These are phyloP conservation scores for Stipa capillata DNA, from an alignment of 176 grass and related monocot genomes.

Conservation along the genomic window DNA sequence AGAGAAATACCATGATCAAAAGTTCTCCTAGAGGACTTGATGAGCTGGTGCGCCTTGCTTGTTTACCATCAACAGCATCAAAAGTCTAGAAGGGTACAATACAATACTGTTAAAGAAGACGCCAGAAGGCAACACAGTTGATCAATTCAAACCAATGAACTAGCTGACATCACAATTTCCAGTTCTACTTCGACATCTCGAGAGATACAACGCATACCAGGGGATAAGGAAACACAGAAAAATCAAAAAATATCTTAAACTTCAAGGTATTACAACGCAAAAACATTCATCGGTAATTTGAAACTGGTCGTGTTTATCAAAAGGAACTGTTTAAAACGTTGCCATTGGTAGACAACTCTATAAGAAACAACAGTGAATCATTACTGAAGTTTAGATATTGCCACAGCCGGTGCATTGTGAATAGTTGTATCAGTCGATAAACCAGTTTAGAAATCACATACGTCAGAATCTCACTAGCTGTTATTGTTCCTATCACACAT, in stretches of 20 bases:
- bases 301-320: not conserved
- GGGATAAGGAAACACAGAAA: not conserved
- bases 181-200: not conserved
- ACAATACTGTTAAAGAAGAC: slow-evolving; percentile 14
- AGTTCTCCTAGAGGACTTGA: slow-evolving; percentile 99
- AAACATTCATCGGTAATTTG: not conserved
- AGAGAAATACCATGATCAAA: slow-evolving; percentile 80
- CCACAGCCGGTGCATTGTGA: not conserved
- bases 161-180: not conserved
- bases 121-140: not conserved
- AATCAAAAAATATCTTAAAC: not conserved
- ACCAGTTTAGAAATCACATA: not conserved
- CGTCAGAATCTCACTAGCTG: not conserved
- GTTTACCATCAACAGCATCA: slow-evolving; percentile 99
- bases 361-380: not conserved
- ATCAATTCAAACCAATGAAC: slow-evolving; percentile 7
- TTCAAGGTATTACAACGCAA: not conserved
- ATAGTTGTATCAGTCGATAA: not conserved
- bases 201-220: not conserved
- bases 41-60: slow-evolving; percentile 98
- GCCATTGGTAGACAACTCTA: not conserved
- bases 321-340: not conserved
- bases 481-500: not conserved
- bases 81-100: slow-evolving; percentile 69
- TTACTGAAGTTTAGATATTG: not conserved